phyloP scores from a whole-genome alignment of 345 rosid genomes.

The Crucihimalaya himalaica region DNA sequence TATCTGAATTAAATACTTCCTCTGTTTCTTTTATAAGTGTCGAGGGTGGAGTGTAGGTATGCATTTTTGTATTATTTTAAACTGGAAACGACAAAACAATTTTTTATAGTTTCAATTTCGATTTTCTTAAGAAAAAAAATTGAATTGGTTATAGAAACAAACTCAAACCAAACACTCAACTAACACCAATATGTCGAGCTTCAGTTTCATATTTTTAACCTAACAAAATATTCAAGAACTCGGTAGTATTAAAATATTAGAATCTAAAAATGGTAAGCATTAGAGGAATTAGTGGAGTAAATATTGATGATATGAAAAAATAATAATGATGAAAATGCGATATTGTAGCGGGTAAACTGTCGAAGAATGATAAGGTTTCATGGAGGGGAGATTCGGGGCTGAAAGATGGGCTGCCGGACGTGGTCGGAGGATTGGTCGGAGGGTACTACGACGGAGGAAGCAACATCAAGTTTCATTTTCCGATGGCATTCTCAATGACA shows the following conservation, averaged over 20 bases:
- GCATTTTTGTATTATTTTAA: too few relatives aligned
- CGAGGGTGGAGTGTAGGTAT: too few relatives aligned
- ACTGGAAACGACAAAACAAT: background rate
- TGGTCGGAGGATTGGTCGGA: constrained; percentile 64
- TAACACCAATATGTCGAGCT: background rate
- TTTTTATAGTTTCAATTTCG: background rate
- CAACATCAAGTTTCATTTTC: constrained; percentile 77
- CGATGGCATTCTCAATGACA: constrained; percentile 86
- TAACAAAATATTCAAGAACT: background rate
- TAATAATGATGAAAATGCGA: background rate
- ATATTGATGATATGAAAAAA: background rate
- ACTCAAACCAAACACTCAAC: background rate
- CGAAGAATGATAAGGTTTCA: constrained; percentile 60
- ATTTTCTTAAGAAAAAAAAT: background rate
- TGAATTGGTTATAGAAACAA: background rate
- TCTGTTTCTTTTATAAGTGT: too few relatives aligned
- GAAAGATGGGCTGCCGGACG: constrained; percentile 55
- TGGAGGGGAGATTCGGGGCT: constrained; percentile 85
- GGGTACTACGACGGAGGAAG: constrained; percentile 93
- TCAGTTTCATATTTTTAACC: background rate
- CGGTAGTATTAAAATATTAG: background rate
- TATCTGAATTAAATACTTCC: too few relatives aligned
- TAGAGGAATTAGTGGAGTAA: background rate
- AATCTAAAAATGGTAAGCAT: background rate
- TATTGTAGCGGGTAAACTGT: constrained; percentile 71